A percentile compares a stretch with the other conserved stretches of the same genome.
Conservation (phyloP, 1,284 basidiomycete species). For the Bondarzewia mesenterica region DNA sequence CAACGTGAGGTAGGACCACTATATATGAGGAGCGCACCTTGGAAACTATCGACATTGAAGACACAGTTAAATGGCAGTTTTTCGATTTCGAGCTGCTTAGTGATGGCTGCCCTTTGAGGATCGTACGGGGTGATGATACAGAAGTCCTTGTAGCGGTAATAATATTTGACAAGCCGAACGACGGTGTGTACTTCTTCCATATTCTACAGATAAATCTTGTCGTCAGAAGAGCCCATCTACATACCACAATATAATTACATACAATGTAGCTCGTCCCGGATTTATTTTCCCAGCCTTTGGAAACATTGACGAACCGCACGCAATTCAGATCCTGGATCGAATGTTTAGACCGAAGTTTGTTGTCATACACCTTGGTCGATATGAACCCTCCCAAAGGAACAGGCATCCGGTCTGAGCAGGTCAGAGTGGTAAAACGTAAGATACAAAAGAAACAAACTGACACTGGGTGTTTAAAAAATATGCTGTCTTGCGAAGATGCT, state of each 20-base stretch:
- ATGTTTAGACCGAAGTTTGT: constrained; percentile 29
- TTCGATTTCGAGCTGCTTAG: constrained; percentile 22
- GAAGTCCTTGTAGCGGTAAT: constrained; percentile 26
- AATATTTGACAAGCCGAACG: constrained; percentile 28
- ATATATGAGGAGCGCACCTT: constrained; percentile 29
- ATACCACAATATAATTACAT: constrained; percentile 5
- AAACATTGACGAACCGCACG: constrained; percentile 35
- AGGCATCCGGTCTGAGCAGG: constrained; percentile 39
- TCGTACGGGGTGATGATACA: constrained; percentile 42
- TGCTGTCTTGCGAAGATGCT: constrained; percentile 26
- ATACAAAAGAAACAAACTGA: constrained; percentile 17
- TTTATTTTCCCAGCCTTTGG: constrained; percentile 27
- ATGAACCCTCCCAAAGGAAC: constrained; percentile 38
- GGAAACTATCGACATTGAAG: constrained; percentile 40
- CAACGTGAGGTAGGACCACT: too few relatives aligned
- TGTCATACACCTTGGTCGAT: constrained; percentile 32
- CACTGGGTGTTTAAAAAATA: constrained; percentile 39
- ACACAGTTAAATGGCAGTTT: constrained; percentile 29
- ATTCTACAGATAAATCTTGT: constrained; percentile 27
- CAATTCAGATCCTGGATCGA: constrained; percentile 17
- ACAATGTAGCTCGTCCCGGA: constrained; percentile 36
- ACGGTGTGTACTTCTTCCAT: constrained; percentile 29
- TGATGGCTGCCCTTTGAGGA: constrained; percentile 31
- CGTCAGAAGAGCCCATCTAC: neutral
- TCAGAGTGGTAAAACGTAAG: neutral